phyloP scores from a whole-genome alignment of 2,329 filamentous ascomycete genomes.

The Teratosphaeria viscida region DNA sequence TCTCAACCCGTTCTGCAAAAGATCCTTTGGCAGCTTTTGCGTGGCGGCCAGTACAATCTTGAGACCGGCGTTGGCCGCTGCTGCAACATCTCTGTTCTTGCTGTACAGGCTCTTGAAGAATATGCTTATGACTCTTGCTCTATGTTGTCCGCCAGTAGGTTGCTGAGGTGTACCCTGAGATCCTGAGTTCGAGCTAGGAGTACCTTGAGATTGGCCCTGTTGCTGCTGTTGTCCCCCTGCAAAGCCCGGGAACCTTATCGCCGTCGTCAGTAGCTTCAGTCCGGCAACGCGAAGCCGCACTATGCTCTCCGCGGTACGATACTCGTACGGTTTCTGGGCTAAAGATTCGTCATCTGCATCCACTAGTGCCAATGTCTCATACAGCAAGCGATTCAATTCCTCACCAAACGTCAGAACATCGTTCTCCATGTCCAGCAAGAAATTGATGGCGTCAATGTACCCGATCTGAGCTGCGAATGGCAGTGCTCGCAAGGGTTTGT shows the following conservation, averaged over 20 bases:
- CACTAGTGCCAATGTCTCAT: conserved; percentile 86
- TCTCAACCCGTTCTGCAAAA: conserved; percentile 84
- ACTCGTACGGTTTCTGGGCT: conserved; percentile 85
- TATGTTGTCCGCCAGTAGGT: conserved; percentile 38
- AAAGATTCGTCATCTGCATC: conserved; percentile 91
- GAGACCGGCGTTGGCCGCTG: conserved; percentile 83
- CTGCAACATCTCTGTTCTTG: conserved; percentile 82
- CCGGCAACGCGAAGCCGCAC: conserved; percentile 86
- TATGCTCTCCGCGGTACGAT: conserved; percentile 90
- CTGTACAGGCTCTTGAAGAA: conserved; percentile 98
- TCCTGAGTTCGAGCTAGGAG: conserved; percentile 5
- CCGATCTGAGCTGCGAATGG: conserved; percentile 95
- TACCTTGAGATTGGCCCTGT: conserved; percentile 1
- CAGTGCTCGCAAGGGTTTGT: conserved; percentile 83
- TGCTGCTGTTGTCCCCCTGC: conserved; percentile 40
- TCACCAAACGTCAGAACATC: conserved; percentile 90
- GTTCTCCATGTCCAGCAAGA: conserved; percentile 79
- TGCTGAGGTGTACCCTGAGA: conserved; percentile 35
- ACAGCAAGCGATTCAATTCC: conserved; percentile 74
- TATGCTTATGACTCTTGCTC: conserved; percentile 66
- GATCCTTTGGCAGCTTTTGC: conserved; percentile 85
- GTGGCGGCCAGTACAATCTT: conserved; percentile 80
- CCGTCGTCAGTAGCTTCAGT: conserved; percentile 82
- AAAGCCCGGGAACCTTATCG: conserved; percentile 88
- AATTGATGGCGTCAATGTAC: conserved; percentile 95